Base-by-base conservation (phyloP, 306 rosid genomes). In the Fragaria iinumae region DNA sequence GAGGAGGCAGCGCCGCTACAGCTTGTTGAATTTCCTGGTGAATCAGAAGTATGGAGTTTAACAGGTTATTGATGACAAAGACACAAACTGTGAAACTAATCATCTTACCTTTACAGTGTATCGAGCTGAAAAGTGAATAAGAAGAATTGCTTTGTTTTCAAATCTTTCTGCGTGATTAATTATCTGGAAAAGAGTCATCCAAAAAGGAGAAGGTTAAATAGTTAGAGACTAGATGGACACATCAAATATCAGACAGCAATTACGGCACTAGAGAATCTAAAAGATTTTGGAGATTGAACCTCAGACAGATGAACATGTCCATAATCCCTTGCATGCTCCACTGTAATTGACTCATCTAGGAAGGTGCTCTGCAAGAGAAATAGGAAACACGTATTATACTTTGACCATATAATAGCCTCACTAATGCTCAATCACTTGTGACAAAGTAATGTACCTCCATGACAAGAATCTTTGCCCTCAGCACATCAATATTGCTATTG, bases 111-210 rank as follows among this genome's bases (percentile, higher is more conserved):
- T 81, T 39, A 84, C 81, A 1, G 86, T 67, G 81, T 91, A 80
- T 55, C 97, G 93, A 2, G 97, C 98, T 77, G 98, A 95, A 68
- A 92, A 95, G 85, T 95, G 98, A 78, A 95, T 89, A 76, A 95
- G 85, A 82, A 95, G 96, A 80, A 93, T 88, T 68, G 96, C 92
- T 83, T 80, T 87, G 85, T 95, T 95, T 86, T 83, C 84, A 62
- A 95, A 88, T 84, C 73, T 87, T 74, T 87, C 89, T 0, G 96
- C 92, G 23, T 88, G 85, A 66, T 76, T 82, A 72, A 95, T 69
- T 76, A 95, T 90, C 98, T 95, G 91, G 65, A 65, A 67, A 78
- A 45, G 21, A 79, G 44, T 38, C 71, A 77, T 38, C 34, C 75
- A 44, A 74, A 77, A 38, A 66, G 71, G 1, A 67, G 72, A 66